Percentiles rank a stretch among this genome's conserved stretches.
These are phyloP conservation scores for Volvox reticuliferus DNA, from an alignment of 139 green algal species.

Conservation along the genomic window DNA sequence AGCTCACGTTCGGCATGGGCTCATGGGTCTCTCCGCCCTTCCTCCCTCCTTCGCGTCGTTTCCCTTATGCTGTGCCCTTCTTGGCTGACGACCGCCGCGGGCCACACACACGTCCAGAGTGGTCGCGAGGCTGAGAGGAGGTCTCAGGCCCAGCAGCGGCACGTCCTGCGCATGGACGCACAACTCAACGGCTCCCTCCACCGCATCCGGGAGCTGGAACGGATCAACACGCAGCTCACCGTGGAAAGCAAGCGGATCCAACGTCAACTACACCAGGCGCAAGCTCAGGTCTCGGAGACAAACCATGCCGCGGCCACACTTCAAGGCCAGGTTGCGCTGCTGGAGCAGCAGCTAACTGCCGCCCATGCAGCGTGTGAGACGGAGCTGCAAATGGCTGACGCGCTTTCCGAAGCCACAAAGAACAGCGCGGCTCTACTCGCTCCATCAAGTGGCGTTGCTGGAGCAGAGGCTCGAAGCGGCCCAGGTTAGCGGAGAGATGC, in stretches of 20 bases:
- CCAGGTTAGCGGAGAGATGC: not conserved
- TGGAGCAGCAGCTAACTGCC: not conserved
- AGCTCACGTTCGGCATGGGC: too few species aligned
- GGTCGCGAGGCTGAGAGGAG: not conserved
- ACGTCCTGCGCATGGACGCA: not conserved
- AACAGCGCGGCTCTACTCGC: not conserved
- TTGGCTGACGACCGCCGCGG: too few species aligned
- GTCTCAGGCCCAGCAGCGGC: not conserved
- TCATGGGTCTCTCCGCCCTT: too few species aligned
- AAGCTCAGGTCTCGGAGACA: not conserved
- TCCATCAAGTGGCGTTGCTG: not conserved
- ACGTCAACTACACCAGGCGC: not conserved
- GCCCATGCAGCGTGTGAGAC: not conserved
- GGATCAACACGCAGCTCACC: not conserved
- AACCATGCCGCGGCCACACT: not conserved
- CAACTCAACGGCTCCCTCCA: not conserved
- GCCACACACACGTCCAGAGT: too few species aligned
- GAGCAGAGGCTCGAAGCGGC: not conserved
- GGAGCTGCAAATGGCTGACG: not conserved
- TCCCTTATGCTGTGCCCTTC: too few species aligned
- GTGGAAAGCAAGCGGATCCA: not conserved
- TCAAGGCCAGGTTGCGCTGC: not conserved
- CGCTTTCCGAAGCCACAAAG: not conserved
- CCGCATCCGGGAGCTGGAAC: conserved; percentile 29
- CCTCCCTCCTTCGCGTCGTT: not conserved